Conservation (phyloP, 257 asterid genomes). For the Solanum pimpinellifolium region DNA sequence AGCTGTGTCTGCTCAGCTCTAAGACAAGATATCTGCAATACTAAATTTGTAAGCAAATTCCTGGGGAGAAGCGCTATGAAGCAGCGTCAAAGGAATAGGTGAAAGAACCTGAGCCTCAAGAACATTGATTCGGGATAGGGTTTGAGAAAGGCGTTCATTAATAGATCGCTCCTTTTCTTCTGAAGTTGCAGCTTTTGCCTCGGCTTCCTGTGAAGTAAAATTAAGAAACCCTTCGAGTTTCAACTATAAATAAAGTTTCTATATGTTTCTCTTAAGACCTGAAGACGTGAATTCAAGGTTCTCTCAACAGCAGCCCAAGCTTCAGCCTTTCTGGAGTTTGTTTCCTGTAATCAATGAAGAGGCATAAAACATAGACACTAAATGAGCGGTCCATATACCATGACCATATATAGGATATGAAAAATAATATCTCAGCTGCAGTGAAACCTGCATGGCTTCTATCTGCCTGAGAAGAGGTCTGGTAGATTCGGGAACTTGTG, state of each 20-base stretch:
- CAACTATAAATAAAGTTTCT: background rate
- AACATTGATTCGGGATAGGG: slow-evolving; percentile 89
- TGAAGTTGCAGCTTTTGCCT: slow-evolving; percentile 84
- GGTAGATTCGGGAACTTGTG: slow-evolving; percentile 98
- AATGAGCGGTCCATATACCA: background rate
- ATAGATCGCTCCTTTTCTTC: slow-evolving; percentile 95
- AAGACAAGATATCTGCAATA: slow-evolving; percentile 87
- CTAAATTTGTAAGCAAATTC: slow-evolving; percentile 15
- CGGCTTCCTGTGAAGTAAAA: slow-evolving; percentile 65
- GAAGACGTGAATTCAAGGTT: slow-evolving; percentile 83
- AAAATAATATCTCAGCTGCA: slow-evolving; percentile 1
- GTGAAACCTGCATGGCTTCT: slow-evolving; percentile 93
- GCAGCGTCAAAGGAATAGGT: background rate
- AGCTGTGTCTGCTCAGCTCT: slow-evolving; percentile 97
- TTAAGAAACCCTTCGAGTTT: background rate
- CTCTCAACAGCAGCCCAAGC: slow-evolving; percentile 99
- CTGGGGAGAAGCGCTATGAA: slow-evolving; percentile 3
- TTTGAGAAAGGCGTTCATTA: slow-evolving; percentile 88
- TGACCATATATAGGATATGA: background rate
- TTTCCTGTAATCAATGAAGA: slow-evolving; percentile 53
- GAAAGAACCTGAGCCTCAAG: slow-evolving; percentile 93
- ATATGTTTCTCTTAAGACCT: slow-evolving; percentile 38
- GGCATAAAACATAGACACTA: background rate
- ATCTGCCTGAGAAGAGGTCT: slow-evolving; percentile 98
- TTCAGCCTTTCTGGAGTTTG: slow-evolving; percentile 80